Conservation (phyloP, 2,329 filamentous ascomycete genomes). For the Paramyrothecium sp. region DNA sequence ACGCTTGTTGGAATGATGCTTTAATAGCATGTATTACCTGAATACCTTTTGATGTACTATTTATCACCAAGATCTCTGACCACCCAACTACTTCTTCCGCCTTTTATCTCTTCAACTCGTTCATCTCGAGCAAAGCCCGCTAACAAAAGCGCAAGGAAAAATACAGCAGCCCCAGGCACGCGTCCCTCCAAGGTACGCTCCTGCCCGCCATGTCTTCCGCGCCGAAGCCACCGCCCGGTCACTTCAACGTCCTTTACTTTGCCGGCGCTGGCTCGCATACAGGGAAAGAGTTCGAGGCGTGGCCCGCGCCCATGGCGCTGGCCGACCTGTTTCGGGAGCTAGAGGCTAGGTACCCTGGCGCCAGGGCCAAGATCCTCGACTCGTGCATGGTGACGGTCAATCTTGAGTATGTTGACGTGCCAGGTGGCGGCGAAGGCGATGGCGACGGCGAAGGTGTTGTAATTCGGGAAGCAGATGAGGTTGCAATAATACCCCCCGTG, state of each 20-base stretch:
- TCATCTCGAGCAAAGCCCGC: conserved; percentile 9
- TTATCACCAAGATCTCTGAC: conserved; percentile 75
- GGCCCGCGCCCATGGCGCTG: conserved; percentile 66
- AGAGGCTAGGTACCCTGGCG: conserved; percentile 69
- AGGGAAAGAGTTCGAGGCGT: conserved; percentile 60
- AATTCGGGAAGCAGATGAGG: conserved; percentile 75
- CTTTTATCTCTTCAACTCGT: neutral
- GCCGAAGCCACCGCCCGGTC: conserved; percentile 53
- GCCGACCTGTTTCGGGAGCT: conserved; percentile 63
- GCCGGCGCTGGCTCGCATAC: conserved; percentile 72
- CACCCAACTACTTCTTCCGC: conserved; percentile 21
- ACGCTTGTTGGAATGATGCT: conserved; percentile 46
- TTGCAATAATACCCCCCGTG: conserved; percentile 84
- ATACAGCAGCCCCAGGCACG: neutral
- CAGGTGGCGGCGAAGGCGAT: conserved; percentile 37
- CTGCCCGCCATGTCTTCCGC: conserved; percentile 29
- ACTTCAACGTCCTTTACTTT: conserved; percentile 83
- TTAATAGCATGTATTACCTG: conserved; percentile 59
- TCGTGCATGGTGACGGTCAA: conserved; percentile 80
- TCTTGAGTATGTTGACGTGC: conserved; percentile 74
- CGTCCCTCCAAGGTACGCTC: neutral
- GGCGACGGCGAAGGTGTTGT: conserved; percentile 39
- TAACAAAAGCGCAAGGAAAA: conserved; percentile 13
- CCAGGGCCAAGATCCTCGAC: conserved; percentile 64
- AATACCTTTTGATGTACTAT: conserved; percentile 54